Evolutionary conservation across 306 rosid species (phyloP), one percentile per base, ranked within the genome.

Genomic region (Trifolium pratense): DNA sequence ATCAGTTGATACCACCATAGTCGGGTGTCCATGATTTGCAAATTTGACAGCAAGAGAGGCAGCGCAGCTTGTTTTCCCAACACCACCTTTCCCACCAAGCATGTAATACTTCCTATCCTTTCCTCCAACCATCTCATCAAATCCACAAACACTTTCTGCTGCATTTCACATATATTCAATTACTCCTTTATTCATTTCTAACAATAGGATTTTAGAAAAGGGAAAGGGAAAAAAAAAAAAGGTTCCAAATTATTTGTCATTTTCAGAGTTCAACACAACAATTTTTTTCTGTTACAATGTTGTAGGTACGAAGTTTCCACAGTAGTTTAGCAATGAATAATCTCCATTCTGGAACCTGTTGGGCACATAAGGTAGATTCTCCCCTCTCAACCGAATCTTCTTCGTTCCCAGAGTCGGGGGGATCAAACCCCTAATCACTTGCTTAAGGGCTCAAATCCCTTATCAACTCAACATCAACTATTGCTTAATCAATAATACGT

Each of bases 1-100:
- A 75, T 92, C 97, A 67, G 97, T 92, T 51, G 97, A 92, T 45
- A 92, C 96, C 60, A 92, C 96, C 40, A 92, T 83, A 74, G 97
- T 92, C 23, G 97, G 96, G 71, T 92, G 97, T 20, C 97, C 97
- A 62, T 79, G 87, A 77, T 89, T 89, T 37, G 97, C 93, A 45
- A 92, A 92, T 68, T 85, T 89, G 39, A 92, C 91, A 10, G 97
- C 97, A 66, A 92, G 87, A 25, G 85, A 81, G 12, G 85, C 82
- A 29, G 85, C 85, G 51, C 85, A 81, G 68, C 73, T 81, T 66
- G 85, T 81, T 73, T 81, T 81, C 23, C 85, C 85, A 49, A 77
- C 85, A 40, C 85, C 82, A 1, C 82, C 85, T 21, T 81, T 81
- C 23, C 85, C 85, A 36, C 85, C 85, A 11, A 81, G 73, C 79